Base-by-base conservation (phyloP, 352 stramenopile species). In the Phytopythium helicoides region DNA sequence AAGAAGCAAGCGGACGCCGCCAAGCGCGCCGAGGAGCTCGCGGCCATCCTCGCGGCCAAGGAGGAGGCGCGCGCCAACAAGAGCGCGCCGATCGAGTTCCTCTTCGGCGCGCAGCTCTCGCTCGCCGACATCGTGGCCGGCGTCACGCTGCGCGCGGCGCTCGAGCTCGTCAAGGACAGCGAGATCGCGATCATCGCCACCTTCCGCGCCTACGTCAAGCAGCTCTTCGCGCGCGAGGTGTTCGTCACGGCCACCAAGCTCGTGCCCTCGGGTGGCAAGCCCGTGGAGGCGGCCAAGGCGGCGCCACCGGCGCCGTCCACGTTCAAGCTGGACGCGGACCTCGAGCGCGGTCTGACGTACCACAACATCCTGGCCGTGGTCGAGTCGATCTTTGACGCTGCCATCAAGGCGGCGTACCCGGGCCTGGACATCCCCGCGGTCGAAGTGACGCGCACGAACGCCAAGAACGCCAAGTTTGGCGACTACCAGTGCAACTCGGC, bases 401-500 rank as follows among this genome's bases (percentile, higher is more conserved):
- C 81, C 22, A 87, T 94, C 34, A 74, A 82, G 44, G 53, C 77
- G 12, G 81, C 80, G 37, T 94, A 84, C 58, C 84, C 84, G 8
- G 68, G 68, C 4, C 37, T 92, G 25, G 47, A 62, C 31, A 57
- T 89, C 9, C 69, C 76, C 33, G 55, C 73, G 18, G 79, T 91
- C 35, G 73, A 86, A 33, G 66, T 92, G 28, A 85, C 78, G 48
- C 80, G 81, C 53, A 91, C 84, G 19, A 86, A 84, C 56, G 54
- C 66, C 4, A 92, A 92, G 67, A 92, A 89, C 62, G 66, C 81
- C 54, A 87, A 88, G 58, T 92, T 92, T 55, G 84, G 84, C 41
- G 97, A 99, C 76, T 99, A 98, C 80, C 97, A 99, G 80, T 99
- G 97, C 73, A 99, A 98, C 76, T 95, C 86, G 25, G 90, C 96